phyloP scores from a whole-genome alignment of 768 basidiomycete species.

The Boletus speciosus region DNA sequence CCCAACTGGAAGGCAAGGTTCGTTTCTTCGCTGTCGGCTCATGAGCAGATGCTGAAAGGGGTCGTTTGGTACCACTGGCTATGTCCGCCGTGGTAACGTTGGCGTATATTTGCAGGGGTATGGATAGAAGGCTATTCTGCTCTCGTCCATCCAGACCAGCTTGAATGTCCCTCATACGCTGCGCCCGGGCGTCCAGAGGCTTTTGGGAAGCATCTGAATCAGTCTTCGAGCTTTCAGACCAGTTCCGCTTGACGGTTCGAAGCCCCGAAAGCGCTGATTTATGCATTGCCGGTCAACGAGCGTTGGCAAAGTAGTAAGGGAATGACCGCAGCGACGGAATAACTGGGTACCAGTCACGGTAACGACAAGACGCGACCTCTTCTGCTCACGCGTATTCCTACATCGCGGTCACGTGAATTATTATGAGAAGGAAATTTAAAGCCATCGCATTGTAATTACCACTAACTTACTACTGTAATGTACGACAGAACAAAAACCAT shows the following conservation, averaged over 20 bases:
- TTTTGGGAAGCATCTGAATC: constrained; percentile 20
- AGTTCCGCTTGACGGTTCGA: constrained; percentile 58
- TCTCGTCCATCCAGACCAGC: constrained; percentile 48
- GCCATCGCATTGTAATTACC: too few species aligned
- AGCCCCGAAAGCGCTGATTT: constrained; percentile 55
- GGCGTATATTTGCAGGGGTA: constrained; percentile 9
- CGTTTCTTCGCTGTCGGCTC: constrained; percentile 48
- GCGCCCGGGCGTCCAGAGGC: constrained; percentile 23
- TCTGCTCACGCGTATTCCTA: not conserved
- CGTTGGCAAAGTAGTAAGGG: not conserved
- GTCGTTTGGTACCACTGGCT: constrained; percentile 34
- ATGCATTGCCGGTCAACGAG: constrained; percentile 17
- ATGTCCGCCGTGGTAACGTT: constrained; percentile 15
- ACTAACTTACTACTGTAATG: constrained; percentile 6
- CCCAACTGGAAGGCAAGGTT: constrained; percentile 52
- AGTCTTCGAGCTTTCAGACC: constrained; percentile 45
- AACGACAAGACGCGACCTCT: not conserved
- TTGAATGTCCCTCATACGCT: constrained; percentile 57
- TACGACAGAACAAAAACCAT: constrained; percentile 36
- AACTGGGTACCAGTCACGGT: not conserved
- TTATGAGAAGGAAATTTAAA: too few species aligned
- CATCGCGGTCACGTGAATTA: constrained; percentile 20
- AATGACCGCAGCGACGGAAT: not conserved
- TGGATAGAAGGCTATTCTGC: constrained; percentile 19
- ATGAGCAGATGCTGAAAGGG: constrained; percentile 18